Evolutionary conservation across 257 asterid species (phyloP).

Genomic region (Fraxinus pennsylvanica): DNA sequence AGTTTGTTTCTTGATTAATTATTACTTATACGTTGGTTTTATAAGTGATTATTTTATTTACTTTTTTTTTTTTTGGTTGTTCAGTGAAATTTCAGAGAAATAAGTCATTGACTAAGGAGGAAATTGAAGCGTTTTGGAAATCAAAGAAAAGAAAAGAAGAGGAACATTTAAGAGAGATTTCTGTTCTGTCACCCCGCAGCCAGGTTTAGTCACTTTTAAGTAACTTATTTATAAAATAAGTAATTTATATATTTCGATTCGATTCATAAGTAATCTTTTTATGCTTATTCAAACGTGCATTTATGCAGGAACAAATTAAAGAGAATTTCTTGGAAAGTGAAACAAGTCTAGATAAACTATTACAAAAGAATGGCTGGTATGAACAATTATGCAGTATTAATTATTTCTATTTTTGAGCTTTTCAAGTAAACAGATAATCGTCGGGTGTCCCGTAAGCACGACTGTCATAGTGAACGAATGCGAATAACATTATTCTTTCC

Average conservation of each 20-base stretch:
- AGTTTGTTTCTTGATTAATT: neutral
- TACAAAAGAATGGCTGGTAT: slow-evolving; percentile 75
- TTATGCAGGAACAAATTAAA: slow-evolving; percentile 27
- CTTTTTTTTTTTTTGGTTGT: neutral
- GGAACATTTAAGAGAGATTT: slow-evolving; percentile 60
- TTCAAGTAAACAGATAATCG: too few relatives aligned
- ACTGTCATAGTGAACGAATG: too few relatives aligned
- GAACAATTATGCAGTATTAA: neutral
- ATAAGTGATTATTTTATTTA: neutral
- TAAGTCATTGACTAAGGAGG: slow-evolving; percentile 71
- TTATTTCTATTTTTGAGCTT: neutral
- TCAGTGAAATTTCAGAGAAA: slow-evolving; percentile 54
- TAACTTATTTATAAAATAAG: neutral
- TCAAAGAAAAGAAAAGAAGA: slow-evolving; percentile 61
- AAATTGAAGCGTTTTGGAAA: slow-evolving; percentile 73
- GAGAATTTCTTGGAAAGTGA: slow-evolving; percentile 25
- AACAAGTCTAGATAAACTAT: slow-evolving; percentile 43
- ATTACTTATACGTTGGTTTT: neutral
- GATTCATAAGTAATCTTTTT: too few relatives aligned
- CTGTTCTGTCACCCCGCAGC: slow-evolving; percentile 61
- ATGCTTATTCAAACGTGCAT: neutral
- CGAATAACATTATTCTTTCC: too few relatives aligned
- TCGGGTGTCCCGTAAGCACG: too few relatives aligned
- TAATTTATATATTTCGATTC: too few relatives aligned
- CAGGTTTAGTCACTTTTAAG: slow-evolving; percentile 28